Base-by-base conservation (phyloP, 805 yeast species). In the Starmera amethionina region DNA sequence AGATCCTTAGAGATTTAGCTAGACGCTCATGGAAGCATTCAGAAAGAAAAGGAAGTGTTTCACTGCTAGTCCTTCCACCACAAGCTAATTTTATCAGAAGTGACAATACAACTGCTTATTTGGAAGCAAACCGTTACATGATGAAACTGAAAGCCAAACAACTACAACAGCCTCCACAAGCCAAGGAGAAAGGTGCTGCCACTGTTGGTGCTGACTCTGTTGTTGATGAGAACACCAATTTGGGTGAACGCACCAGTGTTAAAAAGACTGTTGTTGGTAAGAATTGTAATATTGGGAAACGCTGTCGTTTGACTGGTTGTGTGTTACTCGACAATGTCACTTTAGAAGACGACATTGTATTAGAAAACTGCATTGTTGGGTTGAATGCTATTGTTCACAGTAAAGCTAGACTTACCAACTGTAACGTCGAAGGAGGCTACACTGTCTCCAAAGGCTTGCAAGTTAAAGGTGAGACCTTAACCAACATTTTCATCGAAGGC, bases 1-100 rank as follows among this genome's bases (percentile, higher is more conserved):
- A 83, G 54, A 69, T 89, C 19, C 73, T 88, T 34, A 75, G 97
- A 54, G 96, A 88, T 54, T 62, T 90, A 42, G 94, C 95, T 4
- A 75, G 97, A 60, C 75, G 95, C 46, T 81, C 96, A 2, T 93
- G 98, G 98, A 75, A 73, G 51, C 96, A 88, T 56, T 68, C 82
- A 0, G 51, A 54, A 6, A 55, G 60, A 9, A 68, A 68, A 46
- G 85, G 79, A 41, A 73, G 79, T 1, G 73, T 93, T 14, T 82
- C 82, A 4, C 66, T 90, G 50, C 73, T 82, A 46, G 71, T 79
- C 19, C 57, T 89, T 25, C 95, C 96, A 4, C 66, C 72, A 27
- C 75, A 78, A 43, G 75, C 82, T 11, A 65, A 72, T 3, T 89
- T 89, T 54, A 71, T 85, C 44, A 74, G 97, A 49, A 72, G 83